Evolutionary conservation across 495 filamentous ascomycete species (phyloP), one percentile per base, ranked within the genome.

Genomic region (Penicillium bialowiezense): DNA sequence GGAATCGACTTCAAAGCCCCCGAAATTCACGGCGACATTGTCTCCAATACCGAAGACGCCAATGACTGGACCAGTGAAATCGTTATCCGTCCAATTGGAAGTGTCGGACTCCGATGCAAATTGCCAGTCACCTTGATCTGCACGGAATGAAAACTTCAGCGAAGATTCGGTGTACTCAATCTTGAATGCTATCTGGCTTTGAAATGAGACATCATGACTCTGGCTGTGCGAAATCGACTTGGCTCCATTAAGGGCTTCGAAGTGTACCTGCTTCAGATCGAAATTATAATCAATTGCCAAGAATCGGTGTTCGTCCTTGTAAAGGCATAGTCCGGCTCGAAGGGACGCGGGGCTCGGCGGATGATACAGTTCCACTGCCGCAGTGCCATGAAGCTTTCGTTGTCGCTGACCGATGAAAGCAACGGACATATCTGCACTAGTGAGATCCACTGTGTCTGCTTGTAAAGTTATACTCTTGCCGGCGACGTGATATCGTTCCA

Each of bases 291-390:
- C 31, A 6, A 45, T 45, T 0, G 32, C 23, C 9, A 45, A 18
- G 12, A 36, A 36, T 7, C 43, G 43, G 7, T 45, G 47, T 24
- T 59, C 51, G 20, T 59, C 51, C 21, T 59, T 59, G 23, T 59
- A 59, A 15, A 46, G 33, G 18, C 34, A 36, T n/a, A 59, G 36
- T 9, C 56, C 51, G 8, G 56, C 51, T 15, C 29, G 26, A 3
- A 24, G n/a, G 42, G 29, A 4, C 4, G n/a, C 28, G 3, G 18
- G 19, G 18, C 17, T 3, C 6, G 31, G 19, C 5, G 44, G 9
- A 2, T 38, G 42, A 17, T 17, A 33, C 23, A 48, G 24, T 1
- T 17, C 37, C 12, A 48, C 44, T 5, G 28, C 31, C 2, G 50
- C 50, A 10, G 18, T 48, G 5, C 43, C 50, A 6, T 41, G 14